phyloP scores from a whole-genome alignment of 148 eudicot genomes.

The Spergularia marina region DNA sequence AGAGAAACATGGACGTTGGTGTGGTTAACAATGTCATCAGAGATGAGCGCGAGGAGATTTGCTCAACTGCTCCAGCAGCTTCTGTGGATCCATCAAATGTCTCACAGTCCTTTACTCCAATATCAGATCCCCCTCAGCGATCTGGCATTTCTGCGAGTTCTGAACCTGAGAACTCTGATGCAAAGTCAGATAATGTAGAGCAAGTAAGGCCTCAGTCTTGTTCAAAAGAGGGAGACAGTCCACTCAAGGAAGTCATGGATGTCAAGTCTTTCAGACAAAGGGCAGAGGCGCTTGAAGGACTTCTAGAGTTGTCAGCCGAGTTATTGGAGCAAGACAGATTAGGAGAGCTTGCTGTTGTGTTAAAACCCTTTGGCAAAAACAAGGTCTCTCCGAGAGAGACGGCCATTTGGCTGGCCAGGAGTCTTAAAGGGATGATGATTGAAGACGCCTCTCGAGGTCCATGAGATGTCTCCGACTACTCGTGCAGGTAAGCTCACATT shows the following conservation, averaged over 20 bases:
- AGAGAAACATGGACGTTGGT: conserved; percentile 48
- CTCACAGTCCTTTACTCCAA: conserved; percentile 30
- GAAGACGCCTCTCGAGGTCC: conserved; percentile 57
- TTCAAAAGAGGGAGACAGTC: conserved; percentile 42
- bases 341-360: conserved; percentile 82
- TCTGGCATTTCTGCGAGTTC: conserved; percentile 29
- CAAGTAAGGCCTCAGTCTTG: conserved; percentile 37
- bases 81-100: conserved; percentile 33
- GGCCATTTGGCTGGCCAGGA: conserved; percentile 86
- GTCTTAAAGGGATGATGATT: conserved; percentile 85
- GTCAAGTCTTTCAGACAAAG: conserved; percentile 91
- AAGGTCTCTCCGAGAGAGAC: conserved; percentile 99
- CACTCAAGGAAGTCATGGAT: conserved; percentile 70
- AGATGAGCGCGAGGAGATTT: conserved; percentile 44
- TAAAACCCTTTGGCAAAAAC: conserved; percentile 92
- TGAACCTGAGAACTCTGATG: conserved; percentile 23
- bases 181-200: conserved; percentile 40
- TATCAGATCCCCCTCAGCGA: conserved; percentile 34
- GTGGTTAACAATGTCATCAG: conserved; percentile 38
- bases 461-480: conserved; percentile 22
- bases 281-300: conserved; percentile 95
- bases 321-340: conserved; percentile 79
- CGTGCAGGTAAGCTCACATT: conserved; percentile 25
- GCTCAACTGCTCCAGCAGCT: conserved; percentile 29
- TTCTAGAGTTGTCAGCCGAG: conserved; percentile 90